These are phyloP conservation scores for Pythium insidiosum DNA, from an alignment of 352 stramenopile genomes.

Conservation along the genomic window DNA sequence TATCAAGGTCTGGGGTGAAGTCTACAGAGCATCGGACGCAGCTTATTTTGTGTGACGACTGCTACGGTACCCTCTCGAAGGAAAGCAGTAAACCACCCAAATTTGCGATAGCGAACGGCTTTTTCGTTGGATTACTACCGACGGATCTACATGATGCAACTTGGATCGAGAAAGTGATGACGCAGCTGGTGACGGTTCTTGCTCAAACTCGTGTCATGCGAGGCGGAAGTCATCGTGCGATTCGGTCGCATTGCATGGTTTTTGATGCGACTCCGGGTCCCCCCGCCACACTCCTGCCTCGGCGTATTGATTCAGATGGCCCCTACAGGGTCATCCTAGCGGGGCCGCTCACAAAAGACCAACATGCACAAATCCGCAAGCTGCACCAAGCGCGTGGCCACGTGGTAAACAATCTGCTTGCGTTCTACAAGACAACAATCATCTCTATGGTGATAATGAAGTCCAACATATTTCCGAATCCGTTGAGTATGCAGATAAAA, in stretches of 20 bases:
- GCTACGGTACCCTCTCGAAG: constrained; percentile 1
- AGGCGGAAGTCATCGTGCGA: constrained; percentile 8
- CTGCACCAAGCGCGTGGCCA: constrained; percentile 2
- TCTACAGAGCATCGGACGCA: neutral
- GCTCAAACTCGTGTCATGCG: constrained; percentile 13
- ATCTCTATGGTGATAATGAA: neutral
- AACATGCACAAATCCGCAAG: constrained; percentile 6
- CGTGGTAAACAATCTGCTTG: neutral
- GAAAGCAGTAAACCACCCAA: neutral
- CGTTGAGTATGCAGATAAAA: neutral
- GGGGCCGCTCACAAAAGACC: constrained; percentile 5
- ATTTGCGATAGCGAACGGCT: constrained; percentile 11
- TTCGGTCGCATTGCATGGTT: constrained; percentile 15
- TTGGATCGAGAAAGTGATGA: constrained; percentile 10
- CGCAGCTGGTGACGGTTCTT: constrained; percentile 7
- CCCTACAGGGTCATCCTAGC: constrained; percentile 12
- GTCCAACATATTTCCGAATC: neutral
- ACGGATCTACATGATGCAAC: neutral
- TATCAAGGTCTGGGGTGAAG: neutral
- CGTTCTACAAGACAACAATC: neutral
- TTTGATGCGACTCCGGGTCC: constrained; percentile 14
- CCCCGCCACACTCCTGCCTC: constrained; percentile 11
- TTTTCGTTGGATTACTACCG: constrained; percentile 6
- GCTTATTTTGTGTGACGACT: constrained; percentile 1
- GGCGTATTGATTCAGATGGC: neutral